These are phyloP conservation scores for Ichthyophthirius multifiliis DNA, from an alignment of 169 alveolate species.

Conservation along the genomic window DNA sequence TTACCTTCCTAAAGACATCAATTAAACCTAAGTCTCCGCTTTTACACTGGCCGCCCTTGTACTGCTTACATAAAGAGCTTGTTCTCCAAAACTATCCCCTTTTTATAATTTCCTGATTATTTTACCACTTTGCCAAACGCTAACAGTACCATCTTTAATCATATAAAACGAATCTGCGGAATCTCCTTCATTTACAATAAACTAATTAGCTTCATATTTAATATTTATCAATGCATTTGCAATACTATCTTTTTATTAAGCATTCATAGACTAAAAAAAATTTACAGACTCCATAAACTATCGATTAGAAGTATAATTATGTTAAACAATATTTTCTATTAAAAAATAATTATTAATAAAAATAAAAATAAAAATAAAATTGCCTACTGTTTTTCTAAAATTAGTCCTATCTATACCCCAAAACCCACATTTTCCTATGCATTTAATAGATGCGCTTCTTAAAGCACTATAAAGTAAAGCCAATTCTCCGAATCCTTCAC, in stretches of 20 bases:
- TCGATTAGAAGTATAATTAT: conserved; percentile 56
- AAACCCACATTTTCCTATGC: conserved; percentile 24
- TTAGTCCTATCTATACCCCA: conserved; percentile 50
- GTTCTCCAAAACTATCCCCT: conserved; percentile 64
- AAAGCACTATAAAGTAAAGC: conserved; percentile 41
- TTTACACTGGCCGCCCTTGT: conserved; percentile 50
- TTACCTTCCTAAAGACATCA: conserved; percentile 38
- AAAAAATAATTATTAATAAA: no score
- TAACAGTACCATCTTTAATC: conserved; percentile 62
- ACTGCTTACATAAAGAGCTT: conserved; percentile 45
- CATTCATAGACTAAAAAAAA: conserved; percentile 46
- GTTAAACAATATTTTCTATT: conserved; percentile 29
- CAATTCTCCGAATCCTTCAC: conserved; percentile 35
- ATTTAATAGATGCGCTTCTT: conserved; percentile 36
- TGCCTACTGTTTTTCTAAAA: conserved; percentile 44
- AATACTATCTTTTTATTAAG: conserved; percentile 45
- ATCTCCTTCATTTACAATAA: conserved; percentile 68
- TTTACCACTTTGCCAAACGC: conserved; percentile 35
- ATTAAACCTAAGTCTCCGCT: conserved; percentile 56
- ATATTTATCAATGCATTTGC: conserved; percentile 38
- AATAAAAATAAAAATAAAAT: conserved; percentile 13
- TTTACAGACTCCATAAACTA: conserved; percentile 54
- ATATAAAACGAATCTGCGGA: conserved; percentile 53
- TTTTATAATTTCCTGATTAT: conserved; percentile 43
- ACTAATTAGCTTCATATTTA: conserved; percentile 40